A percentile compares a stretch with the other conserved stretches of the same genome.
These are phyloP conservation scores for Ophiocordyceps robertsii DNA, from an alignment of 2,329 filamentous ascomycete species.

Conservation along the genomic window DNA sequence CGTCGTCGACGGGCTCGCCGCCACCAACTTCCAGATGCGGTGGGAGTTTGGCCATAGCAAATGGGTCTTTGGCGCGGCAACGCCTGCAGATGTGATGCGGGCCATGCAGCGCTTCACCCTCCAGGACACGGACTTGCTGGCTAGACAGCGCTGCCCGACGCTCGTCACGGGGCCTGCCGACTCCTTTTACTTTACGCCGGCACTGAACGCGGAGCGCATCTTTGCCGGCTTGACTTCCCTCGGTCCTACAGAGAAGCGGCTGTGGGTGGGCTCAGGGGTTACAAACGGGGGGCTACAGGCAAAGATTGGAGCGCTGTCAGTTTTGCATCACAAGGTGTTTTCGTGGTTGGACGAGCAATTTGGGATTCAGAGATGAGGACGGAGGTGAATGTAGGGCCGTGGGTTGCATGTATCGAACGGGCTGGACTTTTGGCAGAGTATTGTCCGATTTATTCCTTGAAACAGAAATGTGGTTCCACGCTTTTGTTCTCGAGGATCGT, in stretches of 20 bases:
- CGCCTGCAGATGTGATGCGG: constrained; percentile 12
- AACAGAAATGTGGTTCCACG: no score
- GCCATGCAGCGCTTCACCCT: constrained; percentile 8
- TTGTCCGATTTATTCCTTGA: no score
- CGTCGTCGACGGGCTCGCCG: constrained; percentile 6
- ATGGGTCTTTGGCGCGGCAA: constrained; percentile 12
- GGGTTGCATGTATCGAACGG: no score
- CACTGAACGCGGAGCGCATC: constrained; percentile 5
- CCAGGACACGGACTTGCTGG: constrained; percentile 5
- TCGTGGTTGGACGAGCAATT: constrained; percentile 10
- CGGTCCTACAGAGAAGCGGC: constrained; percentile 6
- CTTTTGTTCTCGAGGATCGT: no score
- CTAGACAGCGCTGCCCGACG: constrained; percentile 12
- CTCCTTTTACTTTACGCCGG: constrained; percentile 8
- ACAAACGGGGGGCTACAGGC: constrained; percentile 10
- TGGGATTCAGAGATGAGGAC: constrained; percentile 4
- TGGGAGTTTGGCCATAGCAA: constrained; percentile 15
- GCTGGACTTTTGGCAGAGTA: no score
- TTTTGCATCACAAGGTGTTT: constrained; percentile 9
- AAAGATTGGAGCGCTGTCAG: constrained; percentile 10
- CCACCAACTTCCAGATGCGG: constrained; percentile 13
- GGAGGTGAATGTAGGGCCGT: no score
- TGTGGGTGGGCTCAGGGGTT: constrained; percentile 7
- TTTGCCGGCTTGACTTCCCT: constrained; percentile 4
- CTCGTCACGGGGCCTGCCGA: constrained; percentile 12